These are phyloP conservation scores for Coemansia sp. DNA, from an alignment of 192 early-diverging fungal genomes.

Conservation along the genomic window DNA sequence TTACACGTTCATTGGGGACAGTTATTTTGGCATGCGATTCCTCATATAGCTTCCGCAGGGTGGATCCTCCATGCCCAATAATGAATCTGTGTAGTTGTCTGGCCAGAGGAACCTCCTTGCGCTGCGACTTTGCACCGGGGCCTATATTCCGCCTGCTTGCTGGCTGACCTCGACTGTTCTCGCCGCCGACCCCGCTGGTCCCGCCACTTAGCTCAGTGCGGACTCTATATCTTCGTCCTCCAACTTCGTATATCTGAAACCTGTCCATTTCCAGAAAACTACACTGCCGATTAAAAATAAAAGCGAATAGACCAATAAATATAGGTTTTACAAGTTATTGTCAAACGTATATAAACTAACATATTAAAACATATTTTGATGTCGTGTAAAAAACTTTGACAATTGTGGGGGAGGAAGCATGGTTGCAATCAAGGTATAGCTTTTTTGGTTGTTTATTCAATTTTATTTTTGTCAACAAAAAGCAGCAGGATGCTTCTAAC, in stretches of 20 bases:
- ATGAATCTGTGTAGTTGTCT: conserved; percentile 28
- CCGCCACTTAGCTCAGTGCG: background rate
- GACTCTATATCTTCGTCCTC: background rate
- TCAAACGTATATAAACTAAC: too few species aligned
- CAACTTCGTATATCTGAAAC: background rate
- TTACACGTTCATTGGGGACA: conserved; percentile 11
- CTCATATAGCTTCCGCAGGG: background rate
- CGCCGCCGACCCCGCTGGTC: background rate
- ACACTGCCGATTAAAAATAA: too few species aligned
- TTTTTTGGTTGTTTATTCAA: too few species aligned
- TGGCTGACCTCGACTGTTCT: background rate
- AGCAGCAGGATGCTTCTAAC: too few species aligned
- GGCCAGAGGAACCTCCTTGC: conserved; percentile 6
- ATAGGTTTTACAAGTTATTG: too few species aligned
- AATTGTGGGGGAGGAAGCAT: too few species aligned
- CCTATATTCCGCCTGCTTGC: background rate
- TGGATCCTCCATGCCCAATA: conserved; percentile 9
- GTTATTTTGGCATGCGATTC: conserved; percentile 29
- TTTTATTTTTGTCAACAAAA: too few species aligned
- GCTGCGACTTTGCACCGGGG: background rate
- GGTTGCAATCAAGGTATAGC: too few species aligned
- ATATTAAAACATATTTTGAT: too few species aligned
- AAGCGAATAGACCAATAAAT: too few species aligned
- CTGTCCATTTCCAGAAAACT: too few species aligned
- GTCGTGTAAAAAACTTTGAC: too few species aligned